These are phyloP conservation scores for Cryptococcus amylolentus DNA, from an alignment of 1,284 basidiomycete genomes.

Conservation along the genomic window DNA sequence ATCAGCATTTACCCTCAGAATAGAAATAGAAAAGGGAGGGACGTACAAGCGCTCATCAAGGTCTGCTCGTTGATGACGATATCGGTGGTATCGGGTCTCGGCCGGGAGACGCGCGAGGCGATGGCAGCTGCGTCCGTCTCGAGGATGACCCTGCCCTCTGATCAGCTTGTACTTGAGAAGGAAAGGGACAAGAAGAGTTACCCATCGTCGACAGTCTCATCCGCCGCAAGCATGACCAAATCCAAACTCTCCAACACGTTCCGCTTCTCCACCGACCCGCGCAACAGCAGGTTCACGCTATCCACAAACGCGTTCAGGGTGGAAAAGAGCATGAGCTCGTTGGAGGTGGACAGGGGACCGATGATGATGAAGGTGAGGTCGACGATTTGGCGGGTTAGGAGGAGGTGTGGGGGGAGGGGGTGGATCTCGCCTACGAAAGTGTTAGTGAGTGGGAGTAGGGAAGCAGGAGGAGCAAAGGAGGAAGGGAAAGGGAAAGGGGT, in stretches of 20 bases:
- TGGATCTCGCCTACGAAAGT: slow-evolving; percentile 78
- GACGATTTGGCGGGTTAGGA: slow-evolving; percentile 87
- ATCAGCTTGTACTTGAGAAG: no score
- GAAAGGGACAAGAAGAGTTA: slow-evolving; percentile 56
- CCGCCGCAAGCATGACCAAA: slow-evolving; percentile 84
- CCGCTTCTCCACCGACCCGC: slow-evolving; percentile 92
- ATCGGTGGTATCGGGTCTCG: slow-evolving; percentile 87
- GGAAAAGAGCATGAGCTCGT: slow-evolving; percentile 91
- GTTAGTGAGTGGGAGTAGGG: background rate
- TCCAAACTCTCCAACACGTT: slow-evolving; percentile 93
- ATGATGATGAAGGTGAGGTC: slow-evolving; percentile 96
- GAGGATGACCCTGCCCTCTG: slow-evolving; percentile 64
- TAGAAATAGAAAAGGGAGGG: no score
- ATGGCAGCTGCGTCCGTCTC: slow-evolving; percentile 95
- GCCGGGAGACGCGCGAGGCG: slow-evolving; percentile 87
- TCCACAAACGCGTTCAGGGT: slow-evolving; percentile 83
- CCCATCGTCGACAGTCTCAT: slow-evolving; percentile 98
- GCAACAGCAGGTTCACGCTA: slow-evolving; percentile 76
- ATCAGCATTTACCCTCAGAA: background rate
- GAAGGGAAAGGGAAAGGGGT: background rate
- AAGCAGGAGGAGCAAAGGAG: background rate
- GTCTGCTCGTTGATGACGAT: slow-evolving; percentile 99
- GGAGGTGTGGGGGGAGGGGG: slow-evolving; percentile 80
- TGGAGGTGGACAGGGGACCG: slow-evolving; percentile 74
- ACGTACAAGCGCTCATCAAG: slow-evolving; percentile 70